These are phyloP conservation scores for Psilocybe mexicana DNA, from an alignment of 1,284 basidiomycete genomes.

Conservation along the genomic window DNA sequence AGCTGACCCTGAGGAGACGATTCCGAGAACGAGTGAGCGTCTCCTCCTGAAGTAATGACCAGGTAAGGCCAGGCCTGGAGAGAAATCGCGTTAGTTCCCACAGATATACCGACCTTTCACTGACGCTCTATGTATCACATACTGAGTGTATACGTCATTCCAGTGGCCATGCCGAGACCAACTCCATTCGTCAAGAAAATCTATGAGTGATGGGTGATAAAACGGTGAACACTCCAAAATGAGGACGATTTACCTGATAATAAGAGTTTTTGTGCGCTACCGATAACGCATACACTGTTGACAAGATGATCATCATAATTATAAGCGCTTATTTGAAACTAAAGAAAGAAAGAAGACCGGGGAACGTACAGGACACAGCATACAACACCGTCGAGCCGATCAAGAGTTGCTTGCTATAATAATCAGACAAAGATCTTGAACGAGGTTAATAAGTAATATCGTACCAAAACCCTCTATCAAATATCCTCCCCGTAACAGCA, in stretches of 20 bases:
- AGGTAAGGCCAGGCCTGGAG: slow-evolving; percentile 40
- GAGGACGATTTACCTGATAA: slow-evolving; percentile 36
- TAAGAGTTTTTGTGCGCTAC: slow-evolving; percentile 36
- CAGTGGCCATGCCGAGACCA: slow-evolving; percentile 38
- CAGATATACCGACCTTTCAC: slow-evolving; percentile 21
- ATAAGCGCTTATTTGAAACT: neutral
- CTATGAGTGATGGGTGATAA: slow-evolving; percentile 25
- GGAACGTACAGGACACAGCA: slow-evolving; percentile 28
- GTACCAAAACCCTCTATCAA: slow-evolving; percentile 44
- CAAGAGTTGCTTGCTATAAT: slow-evolving; percentile 32
- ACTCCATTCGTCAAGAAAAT: slow-evolving; percentile 50
- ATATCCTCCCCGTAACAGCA: slow-evolving; percentile 35
- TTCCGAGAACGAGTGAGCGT: slow-evolving; percentile 46
- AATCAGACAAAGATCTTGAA: too few species aligned
- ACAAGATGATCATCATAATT: neutral
- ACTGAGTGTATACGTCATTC: slow-evolving; percentile 32
- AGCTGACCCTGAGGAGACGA: slow-evolving; percentile 40
- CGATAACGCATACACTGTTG: slow-evolving; percentile 39
- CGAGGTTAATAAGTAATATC: too few species aligned
- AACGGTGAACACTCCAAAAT: neutral
- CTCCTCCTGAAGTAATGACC: slow-evolving; percentile 45
- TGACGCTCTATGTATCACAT: neutral
- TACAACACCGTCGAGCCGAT: slow-evolving; percentile 33
- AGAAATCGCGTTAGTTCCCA: slow-evolving; percentile 12
- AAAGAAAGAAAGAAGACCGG: neutral